Evolutionary conservation across 805 yeast genomes (phyloP).

Genomic region (Komagataella kurtzmanii): DNA sequence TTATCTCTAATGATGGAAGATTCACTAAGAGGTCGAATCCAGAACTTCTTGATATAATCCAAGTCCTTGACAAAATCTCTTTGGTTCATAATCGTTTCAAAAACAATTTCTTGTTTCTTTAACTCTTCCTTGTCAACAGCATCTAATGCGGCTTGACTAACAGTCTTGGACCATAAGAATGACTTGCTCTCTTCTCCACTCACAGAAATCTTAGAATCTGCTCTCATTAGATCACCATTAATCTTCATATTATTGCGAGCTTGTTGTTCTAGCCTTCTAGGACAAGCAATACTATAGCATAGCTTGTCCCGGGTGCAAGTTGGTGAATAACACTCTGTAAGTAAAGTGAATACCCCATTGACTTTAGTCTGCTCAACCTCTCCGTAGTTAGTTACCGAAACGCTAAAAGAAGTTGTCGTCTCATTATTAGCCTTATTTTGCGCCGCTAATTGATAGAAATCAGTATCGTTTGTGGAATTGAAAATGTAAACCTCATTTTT

Average conservation of each 20-base stretch:
- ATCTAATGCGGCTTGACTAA: conserved; percentile 66
- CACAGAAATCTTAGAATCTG: conserved; percentile 54
- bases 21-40: conserved; percentile 83
- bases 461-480: conserved; percentile 1
- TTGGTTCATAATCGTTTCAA: conserved; percentile 88
- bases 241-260: conserved; percentile 83
- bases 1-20: conserved; percentile 79
- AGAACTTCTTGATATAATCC: conserved; percentile 85
- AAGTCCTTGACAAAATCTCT: conserved; percentile 90
- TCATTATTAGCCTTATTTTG: background rate
- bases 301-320: conserved; percentile 82
- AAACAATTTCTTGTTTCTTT: conserved; percentile 89
- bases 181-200: conserved; percentile 71
- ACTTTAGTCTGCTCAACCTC: conserved; percentile 20
- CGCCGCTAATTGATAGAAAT: background rate
- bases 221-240: conserved; percentile 70
- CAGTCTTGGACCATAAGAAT: conserved; percentile 89
- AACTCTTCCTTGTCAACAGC: conserved; percentile 72
- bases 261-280: conserved; percentile 89
- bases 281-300: conserved; percentile 94
- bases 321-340: conserved; percentile 94
- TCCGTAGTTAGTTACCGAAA: background rate
- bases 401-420: background rate
- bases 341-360: conserved; percentile 84
- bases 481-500: conserved; percentile 80